Evolutionary conservation across 169 alveolate genomes (phyloP), one percentile per base, ranked within the genome.

Genomic region (Plasmodium reichenowi): DNA sequence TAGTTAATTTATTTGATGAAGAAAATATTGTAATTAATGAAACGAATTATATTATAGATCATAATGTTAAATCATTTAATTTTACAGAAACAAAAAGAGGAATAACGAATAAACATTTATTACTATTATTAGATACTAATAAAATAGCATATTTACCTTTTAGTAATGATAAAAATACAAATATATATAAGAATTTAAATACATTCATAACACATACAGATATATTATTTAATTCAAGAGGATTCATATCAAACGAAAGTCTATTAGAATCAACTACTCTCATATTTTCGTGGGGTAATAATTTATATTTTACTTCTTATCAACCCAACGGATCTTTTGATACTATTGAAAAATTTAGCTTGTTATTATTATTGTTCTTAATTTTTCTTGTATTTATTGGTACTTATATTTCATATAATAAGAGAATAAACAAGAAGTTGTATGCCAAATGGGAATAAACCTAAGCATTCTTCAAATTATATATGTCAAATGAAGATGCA

Each of bases 11-110:
- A 56, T 83, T 83, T 68, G 91, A 83, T 62, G 64, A 45, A 32
- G 59, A 83, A 60, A 68, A 83, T 20, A 70, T 83, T 72, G 17
- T 83, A 56, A 59, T 83, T 38, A 83, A 83, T 20, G 91, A 83
- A 58, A 68, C 54, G 70, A 83, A 83, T 83, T 83, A 83, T 24
- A 68, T 83, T n/a, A 83, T 83, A 43, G 91, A 83, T 24, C 72
- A 83, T 83, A 68, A 68, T 68, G 48, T 83, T 5, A 83, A 83
- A 56, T 83, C 91, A 43, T 83, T 83, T 68, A 67, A 67, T 54
- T 83, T 83, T 83, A 83, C 91, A n/a, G 91, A 83, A 68, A 83
- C 91, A 32, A 83, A 83, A 58, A 83, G 83, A 54, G 91, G 91
- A 54, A 83, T 83, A 29, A 83, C 91, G 7, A 83, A 83, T 83